phyloP scores from a whole-genome alignment of 768 basidiomycete genomes.

The Mycena albidolilacea region DNA sequence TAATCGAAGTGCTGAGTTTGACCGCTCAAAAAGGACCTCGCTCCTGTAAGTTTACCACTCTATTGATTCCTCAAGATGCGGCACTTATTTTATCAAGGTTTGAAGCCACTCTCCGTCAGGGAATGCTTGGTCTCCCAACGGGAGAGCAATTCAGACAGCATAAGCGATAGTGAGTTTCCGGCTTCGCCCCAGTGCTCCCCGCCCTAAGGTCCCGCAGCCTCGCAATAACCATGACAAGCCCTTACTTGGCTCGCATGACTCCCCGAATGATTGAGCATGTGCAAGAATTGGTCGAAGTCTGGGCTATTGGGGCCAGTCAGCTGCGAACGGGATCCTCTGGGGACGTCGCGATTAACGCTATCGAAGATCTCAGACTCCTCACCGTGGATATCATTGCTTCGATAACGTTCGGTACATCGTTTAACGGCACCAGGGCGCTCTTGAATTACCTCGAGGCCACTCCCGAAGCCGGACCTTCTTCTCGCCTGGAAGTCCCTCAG shows the following conservation, averaged over 20 bases:
- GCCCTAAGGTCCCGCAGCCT: neutral
- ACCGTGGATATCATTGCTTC: constrained; percentile 31
- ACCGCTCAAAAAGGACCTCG: constrained; percentile 9
- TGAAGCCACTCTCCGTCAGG: constrained; percentile 13
- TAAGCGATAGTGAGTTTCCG: constrained; percentile 8
- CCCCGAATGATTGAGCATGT: constrained; percentile 19
- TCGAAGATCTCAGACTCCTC: constrained; percentile 19
- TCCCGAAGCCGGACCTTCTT: neutral
- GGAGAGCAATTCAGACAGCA: constrained; percentile 22
- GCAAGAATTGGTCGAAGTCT: constrained; percentile 30
- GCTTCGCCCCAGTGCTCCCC: neutral
- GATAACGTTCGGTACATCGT: constrained; percentile 32
- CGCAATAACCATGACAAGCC: constrained; percentile 28
- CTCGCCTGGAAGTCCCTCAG: constrained; percentile 11
- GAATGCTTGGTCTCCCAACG: constrained; percentile 23
- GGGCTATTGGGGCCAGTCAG: constrained; percentile 20
- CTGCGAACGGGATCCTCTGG: neutral
- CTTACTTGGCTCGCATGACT: constrained; percentile 31
- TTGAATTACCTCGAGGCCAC: constrained; percentile 5
- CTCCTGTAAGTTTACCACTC: constrained; percentile 2
- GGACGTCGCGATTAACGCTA: constrained; percentile 13
- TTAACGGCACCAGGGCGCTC: constrained; percentile 9
- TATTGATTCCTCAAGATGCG: neutral
- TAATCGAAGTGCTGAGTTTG: constrained; percentile 24
- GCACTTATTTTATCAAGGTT: neutral